Evolutionary conservation across 257 asterid species (phyloP).

Genomic region (Solanum microdontum): DNA sequence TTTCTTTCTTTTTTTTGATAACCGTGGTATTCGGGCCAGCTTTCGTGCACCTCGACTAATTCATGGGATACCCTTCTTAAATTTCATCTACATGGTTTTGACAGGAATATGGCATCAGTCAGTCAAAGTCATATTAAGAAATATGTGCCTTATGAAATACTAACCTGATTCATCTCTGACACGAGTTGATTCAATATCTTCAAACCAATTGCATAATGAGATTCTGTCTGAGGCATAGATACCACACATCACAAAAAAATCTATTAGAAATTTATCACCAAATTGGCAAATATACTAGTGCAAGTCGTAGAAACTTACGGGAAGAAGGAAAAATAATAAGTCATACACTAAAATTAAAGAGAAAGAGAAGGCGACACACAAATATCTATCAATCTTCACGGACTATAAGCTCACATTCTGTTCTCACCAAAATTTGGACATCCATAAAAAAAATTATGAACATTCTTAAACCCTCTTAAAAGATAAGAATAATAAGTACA

Average conservation of each 20-base stretch:
- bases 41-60: background rate
- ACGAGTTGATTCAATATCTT: slow-evolving; percentile 95
- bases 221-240: slow-evolving; percentile 55
- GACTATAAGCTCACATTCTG: background rate
- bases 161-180: slow-evolving; percentile 94
- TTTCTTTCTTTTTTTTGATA: background rate
- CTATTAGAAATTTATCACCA: background rate
- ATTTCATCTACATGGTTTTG: background rate
- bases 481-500: background rate
- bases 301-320: background rate
- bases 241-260: slow-evolving; percentile 13
- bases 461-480: background rate
- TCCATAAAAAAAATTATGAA: background rate
- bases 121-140: background rate
- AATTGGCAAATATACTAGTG: background rate
- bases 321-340: background rate
- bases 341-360: background rate
- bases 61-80: background rate
- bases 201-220: slow-evolving; percentile 88
- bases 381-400: background rate
- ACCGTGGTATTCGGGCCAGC: background rate
- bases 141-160: background rate
- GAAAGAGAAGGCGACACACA: background rate
- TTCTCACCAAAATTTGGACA: background rate
- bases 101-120: background rate